Percentiles rank a stretch among this genome's conserved stretches.
These are phyloP conservation scores for Mycena alexandri DNA, from an alignment of 768 basidiomycete genomes.

Conservation along the genomic window DNA sequence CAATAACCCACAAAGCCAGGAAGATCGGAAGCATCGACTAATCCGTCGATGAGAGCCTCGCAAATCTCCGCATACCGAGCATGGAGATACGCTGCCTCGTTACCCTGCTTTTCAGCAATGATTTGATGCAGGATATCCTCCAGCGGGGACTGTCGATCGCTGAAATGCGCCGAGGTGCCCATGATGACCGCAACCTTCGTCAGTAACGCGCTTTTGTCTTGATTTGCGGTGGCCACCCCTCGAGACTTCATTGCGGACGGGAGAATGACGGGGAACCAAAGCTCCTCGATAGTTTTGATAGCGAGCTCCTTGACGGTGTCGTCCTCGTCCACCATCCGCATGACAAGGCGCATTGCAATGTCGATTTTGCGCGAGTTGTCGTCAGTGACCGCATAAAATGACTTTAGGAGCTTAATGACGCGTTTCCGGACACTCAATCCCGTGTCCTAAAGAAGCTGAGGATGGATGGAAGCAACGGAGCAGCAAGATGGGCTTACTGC, in stretches of 20 bases:
- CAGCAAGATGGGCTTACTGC: constrained; percentile 66
- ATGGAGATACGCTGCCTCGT: constrained; percentile 67
- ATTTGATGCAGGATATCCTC: constrained; percentile 90
- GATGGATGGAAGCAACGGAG: background rate
- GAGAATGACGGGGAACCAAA: constrained; percentile 78
- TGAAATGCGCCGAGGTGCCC: constrained; percentile 85
- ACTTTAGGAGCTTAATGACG: constrained; percentile 93
- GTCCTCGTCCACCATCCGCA: constrained; percentile 92
- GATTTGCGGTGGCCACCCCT: constrained; percentile 44
- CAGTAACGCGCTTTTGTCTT: constrained; percentile 68
- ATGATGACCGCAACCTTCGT: constrained; percentile 86
- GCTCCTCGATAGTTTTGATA: constrained; percentile 88
- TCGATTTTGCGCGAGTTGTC: constrained; percentile 75
- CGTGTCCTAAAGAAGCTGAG: constrained; percentile 75
- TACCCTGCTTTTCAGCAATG: constrained; percentile 76
- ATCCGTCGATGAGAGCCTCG: constrained; percentile 85
- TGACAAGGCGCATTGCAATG: constrained; percentile 84
- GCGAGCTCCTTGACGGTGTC: constrained; percentile 96
- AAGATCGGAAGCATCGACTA: constrained; percentile 88
- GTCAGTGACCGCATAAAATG: constrained; percentile 78
- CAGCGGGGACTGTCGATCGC: constrained; percentile 85
- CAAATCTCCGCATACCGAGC: constrained; percentile 84
- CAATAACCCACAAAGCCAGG: constrained; percentile 75
- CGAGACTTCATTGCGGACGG: constrained; percentile 57
- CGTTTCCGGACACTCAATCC: constrained; percentile 94